Base-by-base conservation (phyloP, 768 basidiomycete species). In the Fomitopsis pulvina region DNA sequence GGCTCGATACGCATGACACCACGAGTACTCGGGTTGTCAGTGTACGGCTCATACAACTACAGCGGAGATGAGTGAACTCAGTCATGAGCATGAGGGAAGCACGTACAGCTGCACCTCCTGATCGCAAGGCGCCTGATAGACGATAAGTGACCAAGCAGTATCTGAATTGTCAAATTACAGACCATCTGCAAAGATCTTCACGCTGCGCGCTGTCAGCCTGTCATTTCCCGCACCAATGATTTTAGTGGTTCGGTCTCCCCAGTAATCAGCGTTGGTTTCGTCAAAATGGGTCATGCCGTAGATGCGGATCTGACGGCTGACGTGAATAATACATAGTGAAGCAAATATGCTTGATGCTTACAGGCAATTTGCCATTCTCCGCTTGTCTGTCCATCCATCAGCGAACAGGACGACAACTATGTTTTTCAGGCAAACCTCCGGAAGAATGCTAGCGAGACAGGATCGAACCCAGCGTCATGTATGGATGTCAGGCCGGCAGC, bases 31-130 rank as follows among this genome's bases (percentile, higher is more conserved):
- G 87, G 85, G 59, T 86, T 82, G 64, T 93, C 88, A 2, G 80
- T 69, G 60, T 95, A 95, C 1, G 88, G 86, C 56, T 91, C 86
- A 49, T 86, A 76, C 30, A 96, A 71, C 85, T 87, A 55, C 11
- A 24, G 22, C 45, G 49, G 20, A 48, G 27, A 39, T 56, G 32
- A 50, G 50, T n/a, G 27, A 16, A 51, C 41, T 25, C 24, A 38
- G 42, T 20, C 40, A 27, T 10, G 18, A 22, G 14, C n/a, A 12
- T n/a, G 40, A 34, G 20, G 29, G 10, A 9, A 7, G 20, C 2
- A 60, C 73, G 64, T 68, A 86, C 85, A 38, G 93, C 92, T 40
- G 93, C 91, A 40, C 92, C 93, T 50, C 90, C 85, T n/a, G 85
- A 85, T 27, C 93, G 79, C 30, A 96, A 70, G 26, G 92, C 93